Conservation (phyloP, 2,329 filamentous ascomycete species). For the Dryadomyces quercivorus region DNA sequence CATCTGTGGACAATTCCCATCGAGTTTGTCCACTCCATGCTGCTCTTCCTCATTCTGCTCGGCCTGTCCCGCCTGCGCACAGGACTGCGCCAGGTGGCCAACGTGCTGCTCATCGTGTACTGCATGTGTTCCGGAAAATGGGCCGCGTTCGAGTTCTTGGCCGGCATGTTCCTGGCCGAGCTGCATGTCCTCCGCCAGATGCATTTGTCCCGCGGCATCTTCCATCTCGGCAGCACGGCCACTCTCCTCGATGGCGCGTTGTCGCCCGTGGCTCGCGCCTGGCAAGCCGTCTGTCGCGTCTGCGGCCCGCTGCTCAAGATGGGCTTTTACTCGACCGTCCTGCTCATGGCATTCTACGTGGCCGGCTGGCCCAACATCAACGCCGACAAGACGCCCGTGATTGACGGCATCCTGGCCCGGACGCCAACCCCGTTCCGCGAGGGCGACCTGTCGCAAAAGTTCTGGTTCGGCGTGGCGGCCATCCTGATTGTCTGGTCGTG, state of each 20-base stretch:
- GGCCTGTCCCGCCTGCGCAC: conserved; percentile 22
- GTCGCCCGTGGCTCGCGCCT: background rate
- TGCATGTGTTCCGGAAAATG: conserved; percentile 25
- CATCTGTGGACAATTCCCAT: conserved; percentile 38
- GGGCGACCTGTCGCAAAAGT: conserved; percentile 20
- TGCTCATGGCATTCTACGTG: conserved; percentile 13
- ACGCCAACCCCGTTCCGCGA: conserved; percentile 21
- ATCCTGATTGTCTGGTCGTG: conserved; percentile 24
- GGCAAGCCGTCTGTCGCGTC: background rate
- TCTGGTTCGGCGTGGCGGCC: conserved; percentile 24
- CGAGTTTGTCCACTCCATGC: conserved; percentile 32
- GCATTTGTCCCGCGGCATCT: background rate
- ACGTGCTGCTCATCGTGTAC: conserved; percentile 23
- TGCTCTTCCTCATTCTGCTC: conserved; percentile 28
- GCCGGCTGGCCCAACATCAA: conserved; percentile 27
- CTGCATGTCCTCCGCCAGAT: conserved; percentile 20
- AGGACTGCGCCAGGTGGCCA: conserved; percentile 18
- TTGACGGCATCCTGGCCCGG: conserved; percentile 18
- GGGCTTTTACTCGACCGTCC: conserved; percentile 7
- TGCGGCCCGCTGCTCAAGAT: background rate
- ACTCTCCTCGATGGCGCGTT: background rate
- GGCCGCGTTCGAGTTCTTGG: conserved; percentile 33
- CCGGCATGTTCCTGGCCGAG: conserved; percentile 33
- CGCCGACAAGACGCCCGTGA: conserved; percentile 20
- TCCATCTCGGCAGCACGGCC: background rate